Percentiles rank a stretch among this genome's conserved stretches.
These are phyloP conservation scores for Scleroderma citrinum DNA, from an alignment of 768 basidiomycete species.

Conservation along the genomic window DNA sequence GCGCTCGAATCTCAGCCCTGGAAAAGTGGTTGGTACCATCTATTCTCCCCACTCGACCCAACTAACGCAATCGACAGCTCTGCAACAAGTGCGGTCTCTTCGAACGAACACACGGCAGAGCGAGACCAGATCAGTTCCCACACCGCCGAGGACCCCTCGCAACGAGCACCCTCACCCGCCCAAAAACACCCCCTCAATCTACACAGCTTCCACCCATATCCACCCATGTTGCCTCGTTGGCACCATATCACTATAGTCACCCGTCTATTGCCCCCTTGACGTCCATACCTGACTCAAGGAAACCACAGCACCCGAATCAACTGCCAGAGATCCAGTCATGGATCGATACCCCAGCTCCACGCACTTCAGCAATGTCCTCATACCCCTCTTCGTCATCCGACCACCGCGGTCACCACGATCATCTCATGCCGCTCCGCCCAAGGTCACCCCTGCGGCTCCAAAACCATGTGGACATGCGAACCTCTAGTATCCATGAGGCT, in stretches of 20 bases:
- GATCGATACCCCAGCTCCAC: constrained; percentile 32
- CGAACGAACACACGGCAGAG: constrained; percentile 74
- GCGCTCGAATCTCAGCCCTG: constrained; percentile 68
- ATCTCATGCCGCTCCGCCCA: constrained; percentile 24
- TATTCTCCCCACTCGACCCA: constrained; percentile 1
- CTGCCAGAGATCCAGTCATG: constrained; percentile 45
- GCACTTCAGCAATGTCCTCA: constrained; percentile 12
- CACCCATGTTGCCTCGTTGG: constrained; percentile 33
- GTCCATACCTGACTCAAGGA: constrained; percentile 31
- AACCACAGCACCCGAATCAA: constrained; percentile 30
- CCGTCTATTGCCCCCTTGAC: constrained; percentile 45
- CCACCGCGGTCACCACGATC: constrained; percentile 17
- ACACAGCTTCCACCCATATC: constrained; percentile 42
- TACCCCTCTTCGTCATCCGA: constrained; percentile 19
- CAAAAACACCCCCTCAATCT: constrained; percentile 45
- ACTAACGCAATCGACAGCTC: constrained; percentile 25
- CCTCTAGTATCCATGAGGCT: constrained; percentile 24
- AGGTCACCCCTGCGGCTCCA: constrained; percentile 29
- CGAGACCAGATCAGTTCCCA: constrained; percentile 75
- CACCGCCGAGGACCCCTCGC: constrained; percentile 72
- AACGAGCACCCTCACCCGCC: constrained; percentile 38
- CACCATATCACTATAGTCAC: constrained; percentile 47
- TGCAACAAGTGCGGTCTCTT: constrained; percentile 72
- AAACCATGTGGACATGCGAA: constrained; percentile 29
- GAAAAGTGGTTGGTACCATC: constrained; percentile 55